Percentiles rank a stretch among this genome's conserved stretches.
These are phyloP conservation scores for Colletotrichum sp. DNA, from an alignment of 2,329 filamentous ascomycete genomes.

Conservation along the genomic window DNA sequence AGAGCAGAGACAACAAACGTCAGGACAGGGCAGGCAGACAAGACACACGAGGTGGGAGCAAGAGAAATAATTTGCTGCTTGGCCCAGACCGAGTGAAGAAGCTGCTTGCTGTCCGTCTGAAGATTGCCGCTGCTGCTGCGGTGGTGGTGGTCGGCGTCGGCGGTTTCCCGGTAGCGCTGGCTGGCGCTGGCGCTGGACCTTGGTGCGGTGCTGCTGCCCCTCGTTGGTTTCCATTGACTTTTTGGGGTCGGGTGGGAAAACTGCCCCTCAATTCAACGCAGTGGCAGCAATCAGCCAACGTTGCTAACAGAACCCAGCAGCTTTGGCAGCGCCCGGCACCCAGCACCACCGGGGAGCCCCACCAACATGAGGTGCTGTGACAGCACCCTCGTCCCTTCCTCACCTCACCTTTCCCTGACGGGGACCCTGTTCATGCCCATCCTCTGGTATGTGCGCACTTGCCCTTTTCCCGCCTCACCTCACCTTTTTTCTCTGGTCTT, in stretches of 20 bases:
- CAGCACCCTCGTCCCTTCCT: not conserved
- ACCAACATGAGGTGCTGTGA: constrained; percentile 11
- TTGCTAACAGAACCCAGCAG: not conserved
- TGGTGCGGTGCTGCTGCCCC: not conserved
- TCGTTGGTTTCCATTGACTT: not conserved
- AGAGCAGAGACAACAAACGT: not conserved
- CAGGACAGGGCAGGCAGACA: not conserved
- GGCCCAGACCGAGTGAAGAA: not conserved
- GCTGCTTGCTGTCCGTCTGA: not conserved
- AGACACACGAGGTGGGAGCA: constrained; percentile 6
- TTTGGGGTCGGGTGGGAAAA: not conserved
- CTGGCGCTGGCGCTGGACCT: not conserved
- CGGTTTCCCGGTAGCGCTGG: not conserved
- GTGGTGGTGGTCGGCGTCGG: not conserved
- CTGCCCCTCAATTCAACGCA: not conserved
- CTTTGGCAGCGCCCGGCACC: not conserved
- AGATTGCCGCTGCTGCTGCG: not conserved
- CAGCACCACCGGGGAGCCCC: not conserved
- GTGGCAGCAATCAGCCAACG: not conserved
- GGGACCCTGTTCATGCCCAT: not conserved
- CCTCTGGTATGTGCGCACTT: not conserved
- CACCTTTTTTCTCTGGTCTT: not conserved
- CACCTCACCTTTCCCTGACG: not conserved
- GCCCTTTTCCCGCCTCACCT: not conserved
- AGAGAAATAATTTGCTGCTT: constrained; percentile 12